A percentile compares a stretch with the other conserved stretches of the same genome.
Conservation (phyloP, 768 basidiomycete species). For the Pholiota microspora region DNA sequence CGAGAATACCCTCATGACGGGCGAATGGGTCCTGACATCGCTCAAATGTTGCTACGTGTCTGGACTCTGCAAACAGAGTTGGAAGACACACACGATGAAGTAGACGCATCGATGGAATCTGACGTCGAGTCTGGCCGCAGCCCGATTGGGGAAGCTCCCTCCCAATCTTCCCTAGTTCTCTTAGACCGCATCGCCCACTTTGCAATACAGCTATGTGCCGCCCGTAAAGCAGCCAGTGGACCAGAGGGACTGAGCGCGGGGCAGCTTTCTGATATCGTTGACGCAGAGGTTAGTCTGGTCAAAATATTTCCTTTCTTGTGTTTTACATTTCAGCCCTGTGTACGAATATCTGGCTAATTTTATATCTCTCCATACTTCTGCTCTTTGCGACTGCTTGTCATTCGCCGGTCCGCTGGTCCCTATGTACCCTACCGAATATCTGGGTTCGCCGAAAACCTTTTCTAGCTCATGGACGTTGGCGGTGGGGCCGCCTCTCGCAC, state of each 20-base stretch:
- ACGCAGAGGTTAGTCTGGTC: constrained; percentile 1
- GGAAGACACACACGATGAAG: too few relatives aligned
- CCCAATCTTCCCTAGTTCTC: background rate
- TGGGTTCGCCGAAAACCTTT: constrained; percentile 4
- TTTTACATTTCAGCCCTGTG: constrained; percentile 2
- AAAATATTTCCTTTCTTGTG: background rate
- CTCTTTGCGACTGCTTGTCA: too few relatives aligned
- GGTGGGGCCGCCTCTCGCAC: constrained; percentile 35
- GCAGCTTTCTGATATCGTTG: background rate
- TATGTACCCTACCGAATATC: background rate
- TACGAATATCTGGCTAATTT: too few relatives aligned
- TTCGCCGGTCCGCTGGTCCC: too few relatives aligned
- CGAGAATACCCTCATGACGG: background rate
- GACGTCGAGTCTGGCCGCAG: background rate
- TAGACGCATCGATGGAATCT: constrained; percentile 2
- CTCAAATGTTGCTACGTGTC: background rate
- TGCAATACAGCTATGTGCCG: background rate
- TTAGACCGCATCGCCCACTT: background rate
- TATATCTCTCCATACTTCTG: too few relatives aligned
- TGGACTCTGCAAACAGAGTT: constrained; percentile 11
- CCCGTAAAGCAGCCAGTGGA: constrained; percentile 1
- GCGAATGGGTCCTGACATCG: background rate
- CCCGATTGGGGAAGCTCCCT: background rate
- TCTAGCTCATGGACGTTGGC: constrained; percentile 26
- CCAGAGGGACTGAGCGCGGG: background rate